These are phyloP conservation scores for Pleomassaria siparia DNA, from an alignment of 2,329 filamentous ascomycete species.

Conservation along the genomic window DNA sequence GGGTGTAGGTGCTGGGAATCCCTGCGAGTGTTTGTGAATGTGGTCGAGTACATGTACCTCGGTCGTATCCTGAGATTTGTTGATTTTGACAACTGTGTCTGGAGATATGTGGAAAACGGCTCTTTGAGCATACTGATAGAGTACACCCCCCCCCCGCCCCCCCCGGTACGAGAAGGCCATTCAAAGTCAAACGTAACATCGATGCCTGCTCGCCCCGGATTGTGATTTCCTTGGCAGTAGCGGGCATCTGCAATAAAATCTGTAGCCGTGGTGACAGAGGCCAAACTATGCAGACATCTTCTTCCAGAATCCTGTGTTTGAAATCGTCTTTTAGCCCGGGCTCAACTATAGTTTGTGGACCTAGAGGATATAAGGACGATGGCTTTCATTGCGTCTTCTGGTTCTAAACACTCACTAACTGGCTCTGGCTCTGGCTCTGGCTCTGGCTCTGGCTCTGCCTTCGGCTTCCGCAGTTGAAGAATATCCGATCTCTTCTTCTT, in stretches of 20 bases:
- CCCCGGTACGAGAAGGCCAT: constrained; percentile 3
- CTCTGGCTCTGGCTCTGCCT: too few species aligned
- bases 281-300: constrained; percentile 6
- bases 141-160: constrained; percentile 3
- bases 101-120: constrained; percentile 3
- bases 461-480: constrained; percentile 2
- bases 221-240: background rate
- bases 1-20: constrained; percentile 3
- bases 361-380: constrained; percentile 3
- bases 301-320: constrained; percentile 5
- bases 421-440: too few species aligned
- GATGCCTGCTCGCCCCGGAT: constrained; percentile 4
- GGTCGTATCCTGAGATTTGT: constrained; percentile 6
- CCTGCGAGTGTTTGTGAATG: constrained; percentile 5
- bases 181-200: constrained; percentile 2
- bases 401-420: constrained; percentile 1
- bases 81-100: constrained; percentile 8
- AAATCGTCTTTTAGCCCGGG: constrained; percentile 1
- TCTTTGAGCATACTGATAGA: constrained; percentile 7
- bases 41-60: constrained; percentile 4
- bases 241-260: constrained; percentile 4
- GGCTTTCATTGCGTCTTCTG: constrained; percentile 2
- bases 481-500: constrained; percentile 6
- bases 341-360: background rate
- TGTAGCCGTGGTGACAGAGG: constrained; percentile 3